Conservation (phyloP, 164 flowering plant species). For the Chloranthus sessilifolius region DNA sequence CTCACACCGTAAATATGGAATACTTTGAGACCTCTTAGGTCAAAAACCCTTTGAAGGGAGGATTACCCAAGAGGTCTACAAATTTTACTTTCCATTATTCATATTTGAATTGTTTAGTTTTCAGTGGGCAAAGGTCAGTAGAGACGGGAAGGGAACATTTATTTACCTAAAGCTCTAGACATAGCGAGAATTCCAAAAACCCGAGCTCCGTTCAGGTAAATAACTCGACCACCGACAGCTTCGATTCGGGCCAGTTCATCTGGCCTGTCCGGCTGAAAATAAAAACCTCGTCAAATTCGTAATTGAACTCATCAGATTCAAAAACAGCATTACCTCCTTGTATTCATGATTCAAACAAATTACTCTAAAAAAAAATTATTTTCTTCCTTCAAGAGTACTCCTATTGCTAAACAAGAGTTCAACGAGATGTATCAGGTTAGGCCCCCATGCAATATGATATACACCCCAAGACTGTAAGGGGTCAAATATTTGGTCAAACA, state of each 20-base stretch:
- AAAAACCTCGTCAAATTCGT: neutral
- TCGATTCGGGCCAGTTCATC: constrained; percentile 45
- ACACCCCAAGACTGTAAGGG: too few relatives aligned
- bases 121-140: too few relatives aligned
- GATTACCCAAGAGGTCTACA: too few relatives aligned
- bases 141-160: too few relatives aligned
- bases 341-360: neutral
- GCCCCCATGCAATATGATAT: too few relatives aligned
- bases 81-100: too few relatives aligned
- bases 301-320: neutral
- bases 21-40: too few relatives aligned
- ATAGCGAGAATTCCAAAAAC: constrained; percentile 50
- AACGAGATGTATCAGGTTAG: too few relatives aligned
- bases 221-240: constrained; percentile 41
- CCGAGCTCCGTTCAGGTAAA: constrained; percentile 40
- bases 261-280: constrained; percentile 40
- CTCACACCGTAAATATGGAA: too few relatives aligned
- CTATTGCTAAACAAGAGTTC: neutral
- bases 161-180: constrained; percentile 50
- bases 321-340: neutral
- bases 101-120: too few relatives aligned
- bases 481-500: too few relatives aligned
- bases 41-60: too few relatives aligned
- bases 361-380: neutral
- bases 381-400: neutral